Conservation (phyloP, 2,329 filamentous ascomycete species). For the Colletotrichum echinochloae region DNA sequence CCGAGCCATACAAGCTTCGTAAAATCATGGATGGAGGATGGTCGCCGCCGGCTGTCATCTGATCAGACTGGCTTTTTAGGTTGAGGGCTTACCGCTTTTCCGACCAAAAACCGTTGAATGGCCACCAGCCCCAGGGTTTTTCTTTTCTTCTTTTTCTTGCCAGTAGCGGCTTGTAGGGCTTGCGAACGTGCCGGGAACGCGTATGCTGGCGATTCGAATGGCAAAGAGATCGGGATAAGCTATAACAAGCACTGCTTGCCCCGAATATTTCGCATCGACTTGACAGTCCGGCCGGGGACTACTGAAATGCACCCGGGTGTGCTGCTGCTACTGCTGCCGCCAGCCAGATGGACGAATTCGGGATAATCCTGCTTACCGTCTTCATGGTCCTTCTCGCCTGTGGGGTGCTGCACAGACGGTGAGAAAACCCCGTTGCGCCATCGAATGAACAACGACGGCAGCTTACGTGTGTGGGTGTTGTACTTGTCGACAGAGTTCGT, state of each 20-base stretch:
- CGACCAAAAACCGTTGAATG: neutral
- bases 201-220: neutral
- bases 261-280: neutral
- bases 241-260: neutral
- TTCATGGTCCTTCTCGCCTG: constrained; percentile 29
- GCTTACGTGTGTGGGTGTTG: constrained; percentile 31
- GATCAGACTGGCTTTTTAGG: neutral
- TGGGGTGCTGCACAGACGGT: constrained; percentile 35
- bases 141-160: too few species aligned
- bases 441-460: neutral
- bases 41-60: neutral
- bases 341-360: constrained; percentile 33
- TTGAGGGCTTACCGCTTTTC: neutral
- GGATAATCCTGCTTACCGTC: constrained; percentile 35
- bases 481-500: constrained; percentile 9
- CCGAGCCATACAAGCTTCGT: neutral
- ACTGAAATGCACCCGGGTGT: constrained; percentile 15
- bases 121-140: neutral
- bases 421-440: constrained; percentile 15
- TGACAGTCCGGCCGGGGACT: neutral
- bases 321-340: neutral
- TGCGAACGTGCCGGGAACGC: neutral
- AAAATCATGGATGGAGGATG: neutral
- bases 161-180: neutral
- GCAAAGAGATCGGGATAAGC: neutral